These are phyloP conservation scores for Lumnitzera littorea DNA, from an alignment of 345 rosid species.

Conservation along the genomic window DNA sequence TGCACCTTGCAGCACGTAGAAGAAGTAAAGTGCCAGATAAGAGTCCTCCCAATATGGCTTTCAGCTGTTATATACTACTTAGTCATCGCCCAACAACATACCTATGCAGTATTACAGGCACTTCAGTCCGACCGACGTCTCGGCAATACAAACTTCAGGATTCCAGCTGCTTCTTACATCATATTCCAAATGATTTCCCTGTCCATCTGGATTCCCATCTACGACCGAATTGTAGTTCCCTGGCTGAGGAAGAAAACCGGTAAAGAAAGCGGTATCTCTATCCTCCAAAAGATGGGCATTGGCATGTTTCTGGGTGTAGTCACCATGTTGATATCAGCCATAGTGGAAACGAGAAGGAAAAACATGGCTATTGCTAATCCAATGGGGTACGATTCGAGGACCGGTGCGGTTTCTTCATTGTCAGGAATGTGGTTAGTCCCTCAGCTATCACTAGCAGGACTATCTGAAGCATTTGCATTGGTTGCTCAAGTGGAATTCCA, in stretches of 20 bases:
- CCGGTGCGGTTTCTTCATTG: slow-evolving; percentile 29
- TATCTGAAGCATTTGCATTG: slow-evolving; percentile 5
- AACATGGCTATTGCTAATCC: slow-evolving; percentile 13
- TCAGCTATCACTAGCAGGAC: slow-evolving; percentile 28
- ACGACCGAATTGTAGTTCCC: slow-evolving; percentile 30
- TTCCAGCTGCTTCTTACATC: slow-evolving; percentile 30
- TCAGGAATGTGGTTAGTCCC: slow-evolving; percentile 34
- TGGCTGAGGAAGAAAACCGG: slow-evolving; percentile 19
- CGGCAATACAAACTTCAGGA: slow-evolving; percentile 13
- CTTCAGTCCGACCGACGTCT: slow-evolving; percentile 23
- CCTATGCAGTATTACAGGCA: slow-evolving; percentile 35
- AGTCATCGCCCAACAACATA: slow-evolving; percentile 23
- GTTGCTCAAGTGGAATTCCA: background rate
- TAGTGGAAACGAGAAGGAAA: slow-evolving; percentile 24
- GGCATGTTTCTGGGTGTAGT: slow-evolving; percentile 26
- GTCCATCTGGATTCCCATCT: slow-evolving; percentile 30
- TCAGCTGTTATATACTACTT: slow-evolving; percentile 15
- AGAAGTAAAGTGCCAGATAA: slow-evolving; percentile 28
- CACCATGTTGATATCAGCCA: slow-evolving; percentile 26
- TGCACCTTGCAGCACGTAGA: slow-evolving; percentile 35
- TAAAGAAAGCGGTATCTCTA: slow-evolving; percentile 29
- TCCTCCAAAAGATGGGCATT: slow-evolving; percentile 27
- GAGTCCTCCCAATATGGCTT: slow-evolving; percentile 31
- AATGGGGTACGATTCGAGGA: slow-evolving; percentile 14
- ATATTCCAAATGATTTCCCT: slow-evolving; percentile 26